Conservation (phyloP, 83 land plant species). For the Larix sibirica region DNA sequence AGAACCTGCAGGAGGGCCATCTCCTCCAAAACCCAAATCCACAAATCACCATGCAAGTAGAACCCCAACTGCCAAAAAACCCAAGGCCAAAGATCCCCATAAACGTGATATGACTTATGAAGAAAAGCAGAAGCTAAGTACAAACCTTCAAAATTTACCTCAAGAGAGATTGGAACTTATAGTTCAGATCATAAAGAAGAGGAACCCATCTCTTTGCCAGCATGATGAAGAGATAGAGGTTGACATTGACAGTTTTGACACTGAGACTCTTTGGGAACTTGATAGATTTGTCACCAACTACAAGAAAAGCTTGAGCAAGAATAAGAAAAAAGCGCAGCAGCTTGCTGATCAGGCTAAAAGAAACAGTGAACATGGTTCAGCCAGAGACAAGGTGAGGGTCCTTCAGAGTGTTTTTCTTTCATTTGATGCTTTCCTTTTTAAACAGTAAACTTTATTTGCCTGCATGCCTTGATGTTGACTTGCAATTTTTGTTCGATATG, state of each 20-base stretch:
- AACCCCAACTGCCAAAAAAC: conserved; percentile 60
- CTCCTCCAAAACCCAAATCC: conserved; percentile 11
- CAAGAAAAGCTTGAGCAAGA: conserved; percentile 82
- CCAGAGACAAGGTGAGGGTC: conserved; percentile 16
- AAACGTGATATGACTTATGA: conserved; percentile 91
- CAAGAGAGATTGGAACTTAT: conserved; percentile 76
- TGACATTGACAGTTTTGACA: conserved; percentile 90
- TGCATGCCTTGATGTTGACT: conserved; percentile 4
- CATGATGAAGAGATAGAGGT: conserved; percentile 94
- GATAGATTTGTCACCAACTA: conserved; percentile 90
- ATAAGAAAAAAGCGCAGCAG: conserved; percentile 56
- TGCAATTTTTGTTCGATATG: not conserved
- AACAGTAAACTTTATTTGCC: not conserved
- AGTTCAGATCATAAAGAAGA: conserved; percentile 88
- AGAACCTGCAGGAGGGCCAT: conserved; percentile 29
- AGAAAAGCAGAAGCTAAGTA: conserved; percentile 86
- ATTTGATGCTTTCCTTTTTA: not conserved
- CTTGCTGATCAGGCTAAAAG: conserved; percentile 42
- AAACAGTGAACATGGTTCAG: conserved; percentile 16
- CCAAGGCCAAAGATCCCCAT: conserved; percentile 68
- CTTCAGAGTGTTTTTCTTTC: not conserved
- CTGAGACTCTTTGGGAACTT: conserved; percentile 96
- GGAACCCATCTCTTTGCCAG: conserved; percentile 72
- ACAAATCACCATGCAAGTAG: conserved; percentile 22
- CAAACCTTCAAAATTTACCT: conserved; percentile 72